A percentile compares a stretch with the other conserved stretches of the same genome.
Evolutionary conservation across 106 monocot species (phyloP).

Genomic region (Hemerocallis citrina): DNA sequence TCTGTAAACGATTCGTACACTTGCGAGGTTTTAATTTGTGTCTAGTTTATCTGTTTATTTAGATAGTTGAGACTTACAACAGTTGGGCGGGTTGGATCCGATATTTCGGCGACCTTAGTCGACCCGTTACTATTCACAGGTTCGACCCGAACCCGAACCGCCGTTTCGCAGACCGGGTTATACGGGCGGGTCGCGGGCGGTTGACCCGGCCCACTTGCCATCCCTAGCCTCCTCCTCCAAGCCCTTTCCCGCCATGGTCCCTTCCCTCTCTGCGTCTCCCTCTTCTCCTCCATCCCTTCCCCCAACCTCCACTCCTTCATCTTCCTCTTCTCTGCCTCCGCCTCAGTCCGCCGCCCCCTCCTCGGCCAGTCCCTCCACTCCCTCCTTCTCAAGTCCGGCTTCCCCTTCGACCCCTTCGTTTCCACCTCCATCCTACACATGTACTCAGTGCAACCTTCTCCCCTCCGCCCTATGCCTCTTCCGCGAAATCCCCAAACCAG

Average conservation of each 20-base stretch:
- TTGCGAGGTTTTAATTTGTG: too few relatives aligned
- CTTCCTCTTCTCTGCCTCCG: constrained; percentile 37
- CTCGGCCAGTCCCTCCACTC: constrained; percentile 37
- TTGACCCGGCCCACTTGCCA: too few relatives aligned
- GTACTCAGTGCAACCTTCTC: constrained; percentile 30
- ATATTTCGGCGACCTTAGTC: too few relatives aligned
- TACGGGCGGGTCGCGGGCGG: too few relatives aligned
- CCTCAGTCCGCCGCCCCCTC: constrained; percentile 14
- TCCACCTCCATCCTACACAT: constrained; percentile 42
- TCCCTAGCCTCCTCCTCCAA: constrained; percentile 56
- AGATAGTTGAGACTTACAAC: too few relatives aligned
- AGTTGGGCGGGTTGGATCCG: too few relatives aligned
- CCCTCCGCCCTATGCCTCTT: constrained; percentile 33
- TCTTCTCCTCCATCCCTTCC: constrained; percentile 30
- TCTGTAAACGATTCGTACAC: too few relatives aligned
- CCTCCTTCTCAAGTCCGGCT: constrained; percentile 29
- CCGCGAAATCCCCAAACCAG: constrained; percentile 30
- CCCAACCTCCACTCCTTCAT: constrained; percentile 45
- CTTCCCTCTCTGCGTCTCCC: constrained; percentile 19
- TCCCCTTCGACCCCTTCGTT: constrained; percentile 29
- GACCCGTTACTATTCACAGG: too few relatives aligned
- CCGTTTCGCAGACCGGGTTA: too few relatives aligned
- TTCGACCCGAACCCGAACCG: too few relatives aligned
- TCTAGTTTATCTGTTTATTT: too few relatives aligned
- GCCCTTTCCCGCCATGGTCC: constrained; percentile 14